Conservation (phyloP, 2,329 filamentous ascomycete species). For the Cucurbitaria berberidis region DNA sequence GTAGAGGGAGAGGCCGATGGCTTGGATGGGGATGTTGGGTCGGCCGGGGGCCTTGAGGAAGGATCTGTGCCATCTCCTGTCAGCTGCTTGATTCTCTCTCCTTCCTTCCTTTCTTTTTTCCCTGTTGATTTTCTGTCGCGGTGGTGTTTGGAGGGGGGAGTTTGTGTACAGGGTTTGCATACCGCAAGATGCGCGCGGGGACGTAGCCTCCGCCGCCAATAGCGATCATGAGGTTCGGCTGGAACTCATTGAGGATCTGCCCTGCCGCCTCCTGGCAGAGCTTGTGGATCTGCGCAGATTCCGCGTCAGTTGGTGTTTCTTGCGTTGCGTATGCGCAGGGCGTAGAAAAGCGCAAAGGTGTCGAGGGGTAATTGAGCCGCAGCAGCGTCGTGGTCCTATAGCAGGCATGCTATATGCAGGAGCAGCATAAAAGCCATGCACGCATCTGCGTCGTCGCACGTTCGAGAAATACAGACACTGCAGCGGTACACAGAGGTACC, state of each 20-base stretch:
- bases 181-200: slow-evolving; percentile 91
- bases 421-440: background rate
- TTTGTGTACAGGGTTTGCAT: slow-evolving; percentile 21
- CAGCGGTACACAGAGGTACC: slow-evolving; percentile 12
- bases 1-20: slow-evolving; percentile 96
- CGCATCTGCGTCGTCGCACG: background rate
- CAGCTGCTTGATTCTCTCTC: slow-evolving; percentile 3
- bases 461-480: slow-evolving; percentile 7
- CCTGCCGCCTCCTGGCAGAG: slow-evolving; percentile 87
- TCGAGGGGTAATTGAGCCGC: background rate
- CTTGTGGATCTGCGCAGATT: slow-evolving; percentile 79
- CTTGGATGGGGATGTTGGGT: slow-evolving; percentile 98
- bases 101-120: no score
- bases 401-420: background rate
- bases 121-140: background rate
- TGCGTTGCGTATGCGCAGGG: background rate
- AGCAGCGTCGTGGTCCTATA: background rate
- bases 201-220: slow-evolving; percentile 98
- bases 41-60: slow-evolving; percentile 89
- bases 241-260: slow-evolving; percentile 81
- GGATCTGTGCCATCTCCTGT: slow-evolving; percentile 56
- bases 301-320: slow-evolving; percentile 12
- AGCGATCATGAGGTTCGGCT: slow-evolving; percentile 96
- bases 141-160: background rate
- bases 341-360: background rate